phyloP scores from a whole-genome alignment of 441 rosid species.

The Pelargonium cotyledonis region DNA sequence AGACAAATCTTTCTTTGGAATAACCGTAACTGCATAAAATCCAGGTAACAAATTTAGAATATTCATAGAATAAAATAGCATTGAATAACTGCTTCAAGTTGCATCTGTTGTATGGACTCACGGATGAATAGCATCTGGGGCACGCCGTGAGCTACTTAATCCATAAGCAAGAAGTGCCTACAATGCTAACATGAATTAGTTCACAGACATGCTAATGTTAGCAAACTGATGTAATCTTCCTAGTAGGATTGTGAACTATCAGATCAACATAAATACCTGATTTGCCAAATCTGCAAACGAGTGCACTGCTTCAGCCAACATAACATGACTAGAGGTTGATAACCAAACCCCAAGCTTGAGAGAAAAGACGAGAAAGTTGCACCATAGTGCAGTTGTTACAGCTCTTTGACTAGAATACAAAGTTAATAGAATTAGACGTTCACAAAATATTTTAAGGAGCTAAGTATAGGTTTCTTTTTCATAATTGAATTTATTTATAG shows the following conservation, averaged over 20 bases:
- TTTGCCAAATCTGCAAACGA: conserved; percentile 94
- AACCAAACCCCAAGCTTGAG: conserved; percentile 94
- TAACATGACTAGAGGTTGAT: conserved; percentile 86
- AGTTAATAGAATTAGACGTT: not conserved
- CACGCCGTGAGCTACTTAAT: conserved; percentile 94
- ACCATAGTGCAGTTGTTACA: conserved; percentile 91
- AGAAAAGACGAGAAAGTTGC: conserved; percentile 93
- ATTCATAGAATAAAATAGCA: conserved; percentile 12
- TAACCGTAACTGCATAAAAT: conserved; percentile 77
- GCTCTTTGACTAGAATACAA: conserved; percentile 73
- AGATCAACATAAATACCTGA: conserved; percentile 46
- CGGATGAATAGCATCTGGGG: conserved; percentile 99
- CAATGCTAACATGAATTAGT: conserved; percentile 38
- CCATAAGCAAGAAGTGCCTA: conserved; percentile 99
- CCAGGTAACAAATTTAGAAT: conserved; percentile 19
- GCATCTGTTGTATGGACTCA: conserved; percentile 31
- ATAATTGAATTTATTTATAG: too few relatives aligned
- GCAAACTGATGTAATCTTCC: not conserved
- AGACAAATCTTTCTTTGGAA: conserved; percentile 96
- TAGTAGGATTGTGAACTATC: not conserved
- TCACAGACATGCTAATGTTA: conserved; percentile 13
- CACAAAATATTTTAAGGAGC: too few relatives aligned
- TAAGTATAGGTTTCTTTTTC: too few relatives aligned
- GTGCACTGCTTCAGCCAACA: conserved; percentile 92
- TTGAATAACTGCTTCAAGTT: not conserved